Evolutionary conservation across 176 grass and related monocot genomes (phyloP), one percentile per base, ranked within the genome.

Genomic region (Triticum urartu): DNA sequence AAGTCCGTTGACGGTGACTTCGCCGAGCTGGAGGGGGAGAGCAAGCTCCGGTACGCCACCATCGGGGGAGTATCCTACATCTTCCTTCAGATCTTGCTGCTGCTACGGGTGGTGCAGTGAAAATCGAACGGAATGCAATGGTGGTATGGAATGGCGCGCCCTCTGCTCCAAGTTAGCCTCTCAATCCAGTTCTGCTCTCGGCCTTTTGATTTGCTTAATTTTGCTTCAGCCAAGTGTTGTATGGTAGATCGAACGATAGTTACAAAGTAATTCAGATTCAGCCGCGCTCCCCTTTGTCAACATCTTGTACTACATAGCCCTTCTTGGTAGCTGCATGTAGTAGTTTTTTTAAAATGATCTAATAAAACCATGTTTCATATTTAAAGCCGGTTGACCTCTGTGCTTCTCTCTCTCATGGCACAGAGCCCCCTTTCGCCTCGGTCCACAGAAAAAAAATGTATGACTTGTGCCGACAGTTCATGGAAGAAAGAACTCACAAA

Each of bases 31-130:
- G 90, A 96, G 79, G 94, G 92, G 68, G 93, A 79, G 58, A 91
- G 86, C 72, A 94, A 91, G 75, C 94, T 96, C 48, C 92, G 90
- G 82, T 94, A 99, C 79, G 92, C 97, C 77, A 99, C 97, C 2
- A 73, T 96, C 28, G 92, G 97, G 35, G 97, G 94, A 11, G 92
- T 26, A 18, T 99, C 97, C 65, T 96, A 88, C 73, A 83, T 99
- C 63, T 99, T 94, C 71, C 80, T 99, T 28, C 97, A 99, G 90
- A 56, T 99, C 34, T 81, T 99, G 48, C 65, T 94, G 28, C 80
- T 99, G 40, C 88, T 94, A 13, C 68, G 73, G 18, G 97, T 96
- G 40, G 81, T 91, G 43, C 76, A 85, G 7, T 91, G 77, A 88
- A 36, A 33, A 52, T 50, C 39, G 15, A 2, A 62, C 30, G 10